phyloP scores from a whole-genome alignment of 139 green algal genomes.

The Auxenochlorella pyrenoidosa region DNA sequence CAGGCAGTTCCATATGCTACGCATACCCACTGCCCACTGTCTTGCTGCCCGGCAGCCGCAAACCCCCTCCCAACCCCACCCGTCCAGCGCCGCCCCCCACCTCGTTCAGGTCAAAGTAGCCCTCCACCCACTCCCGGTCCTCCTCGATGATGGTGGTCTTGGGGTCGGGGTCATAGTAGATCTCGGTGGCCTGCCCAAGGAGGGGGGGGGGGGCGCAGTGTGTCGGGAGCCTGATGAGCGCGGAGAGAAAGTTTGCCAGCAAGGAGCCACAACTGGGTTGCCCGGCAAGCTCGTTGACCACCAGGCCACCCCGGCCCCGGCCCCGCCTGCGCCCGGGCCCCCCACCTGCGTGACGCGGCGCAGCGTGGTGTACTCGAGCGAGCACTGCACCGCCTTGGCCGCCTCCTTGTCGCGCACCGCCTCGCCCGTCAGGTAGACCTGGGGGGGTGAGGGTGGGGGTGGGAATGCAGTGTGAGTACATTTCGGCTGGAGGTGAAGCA shows the following conservation, averaged over 20 bases:
- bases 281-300: not conserved
- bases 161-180: slow-evolving; percentile 88
- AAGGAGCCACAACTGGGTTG: not conserved
- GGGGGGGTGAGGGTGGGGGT: not conserved
- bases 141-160: slow-evolving; percentile 88
- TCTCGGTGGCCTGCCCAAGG: slow-evolving; percentile 71
- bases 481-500: no score
- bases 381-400: slow-evolving; percentile 93
- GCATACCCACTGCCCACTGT: no score
- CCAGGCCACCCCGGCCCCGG: not conserved
- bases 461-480: not conserved
- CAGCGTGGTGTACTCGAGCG: slow-evolving; percentile 98
- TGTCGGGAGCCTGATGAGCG: no score
- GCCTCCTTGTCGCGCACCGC: slow-evolving; percentile 73
- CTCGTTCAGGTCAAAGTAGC: slow-evolving; percentile 89
- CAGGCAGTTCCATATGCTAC: no score
- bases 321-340: not conserved
- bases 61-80: no score
- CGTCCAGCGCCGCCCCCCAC: not conserved
- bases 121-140: slow-evolving; percentile 87
- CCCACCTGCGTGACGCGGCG: slow-evolving; percentile 58
- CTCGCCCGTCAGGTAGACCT: slow-evolving; percentile 84
- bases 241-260: not conserved
- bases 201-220: not conserved
- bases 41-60: no score